phyloP scores from a whole-genome alignment of 768 basidiomycete species.

The Xerocomus spinulosus region DNA sequence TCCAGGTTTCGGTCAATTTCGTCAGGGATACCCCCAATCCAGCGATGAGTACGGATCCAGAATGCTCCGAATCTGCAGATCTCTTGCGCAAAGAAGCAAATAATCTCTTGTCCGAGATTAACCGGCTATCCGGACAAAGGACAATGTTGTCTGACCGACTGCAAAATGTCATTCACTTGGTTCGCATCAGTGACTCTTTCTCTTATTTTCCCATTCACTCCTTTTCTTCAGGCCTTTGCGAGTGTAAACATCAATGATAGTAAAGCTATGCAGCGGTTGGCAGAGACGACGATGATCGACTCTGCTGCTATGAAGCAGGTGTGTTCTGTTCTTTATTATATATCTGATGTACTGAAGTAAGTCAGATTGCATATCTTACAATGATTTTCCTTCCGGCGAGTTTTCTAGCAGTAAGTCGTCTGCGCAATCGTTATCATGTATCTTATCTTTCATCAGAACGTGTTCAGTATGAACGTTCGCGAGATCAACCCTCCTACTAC shows the following conservation, averaged over 20 bases:
- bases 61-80: constrained; percentile 21
- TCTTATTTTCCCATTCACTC: not conserved
- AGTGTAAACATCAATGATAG: constrained; percentile 54
- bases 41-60: constrained; percentile 27
- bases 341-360: constrained; percentile 5
- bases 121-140: constrained; percentile 37
- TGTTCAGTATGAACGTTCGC: constrained; percentile 29
- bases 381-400: constrained; percentile 59
- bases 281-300: constrained; percentile 39
- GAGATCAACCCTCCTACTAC: constrained; percentile 27
- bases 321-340: not conserved
- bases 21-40: constrained; percentile 46
- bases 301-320: constrained; percentile 39
- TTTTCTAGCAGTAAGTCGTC: constrained; percentile 32
- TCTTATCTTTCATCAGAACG: constrained; percentile 25
- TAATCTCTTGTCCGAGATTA: constrained; percentile 47
- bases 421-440: not conserved
- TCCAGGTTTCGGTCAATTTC: constrained; percentile 47
- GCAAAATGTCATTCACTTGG: constrained; percentile 33
- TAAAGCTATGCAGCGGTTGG: constrained; percentile 46
- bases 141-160: constrained; percentile 31
- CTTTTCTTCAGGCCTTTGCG: constrained; percentile 47
- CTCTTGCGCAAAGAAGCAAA: constrained; percentile 47
- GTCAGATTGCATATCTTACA: constrained; percentile 45
- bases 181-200: constrained; percentile 7